These are phyloP conservation scores for Guyanaporus albipodus DNA, from an alignment of 768 basidiomycete genomes.

Conservation along the genomic window DNA sequence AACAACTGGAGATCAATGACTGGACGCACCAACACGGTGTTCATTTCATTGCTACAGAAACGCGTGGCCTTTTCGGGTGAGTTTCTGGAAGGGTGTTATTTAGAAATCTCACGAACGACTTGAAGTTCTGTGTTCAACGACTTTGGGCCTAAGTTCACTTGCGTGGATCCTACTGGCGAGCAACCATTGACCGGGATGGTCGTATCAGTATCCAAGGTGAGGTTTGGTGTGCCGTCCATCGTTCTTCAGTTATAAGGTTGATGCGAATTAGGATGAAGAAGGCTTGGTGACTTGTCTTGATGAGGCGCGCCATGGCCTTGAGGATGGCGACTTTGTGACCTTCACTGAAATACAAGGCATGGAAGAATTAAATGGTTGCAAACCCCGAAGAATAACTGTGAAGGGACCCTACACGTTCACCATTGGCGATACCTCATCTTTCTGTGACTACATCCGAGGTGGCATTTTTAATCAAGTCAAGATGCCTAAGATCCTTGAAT, in stretches of 20 bases:
- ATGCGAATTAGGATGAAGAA: conserved; percentile 59
- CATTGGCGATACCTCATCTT: conserved; percentile 83
- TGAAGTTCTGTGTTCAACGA: conserved; percentile 90
- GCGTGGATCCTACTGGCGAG: conserved; percentile 98
- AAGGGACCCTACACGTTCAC: conserved; percentile 98
- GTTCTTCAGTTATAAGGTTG: background rate
- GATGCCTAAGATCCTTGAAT: conserved; percentile 95
- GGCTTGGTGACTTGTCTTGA: conserved; percentile 96
- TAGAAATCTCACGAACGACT: conserved; percentile 4
- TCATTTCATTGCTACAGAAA: conserved; percentile 88
- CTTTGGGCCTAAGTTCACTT: conserved; percentile 91
- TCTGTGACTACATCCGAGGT: conserved; percentile 77
- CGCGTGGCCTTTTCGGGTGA: conserved; percentile 92
- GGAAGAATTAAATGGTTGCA: conserved; percentile 84
- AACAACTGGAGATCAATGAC: conserved; percentile 93
- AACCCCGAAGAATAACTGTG: conserved; percentile 87
- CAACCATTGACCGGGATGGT: conserved; percentile 93
- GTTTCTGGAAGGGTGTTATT: conserved; percentile 14
- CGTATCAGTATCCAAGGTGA: conserved; percentile 84
- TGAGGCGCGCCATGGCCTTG: conserved; percentile 96
- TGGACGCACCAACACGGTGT: conserved; percentile 90
- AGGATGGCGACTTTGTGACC: conserved; percentile 97
- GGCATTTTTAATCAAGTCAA: conserved; percentile 98
- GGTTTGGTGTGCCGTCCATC: conserved; percentile 1
- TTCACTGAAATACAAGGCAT: conserved; percentile 96